A percentile compares a stretch with the other conserved stretches of the same genome.
phyloP scores from a whole-genome alignment of 2,329 filamentous ascomycete genomes.

The Pestalotiopsis sp. region DNA sequence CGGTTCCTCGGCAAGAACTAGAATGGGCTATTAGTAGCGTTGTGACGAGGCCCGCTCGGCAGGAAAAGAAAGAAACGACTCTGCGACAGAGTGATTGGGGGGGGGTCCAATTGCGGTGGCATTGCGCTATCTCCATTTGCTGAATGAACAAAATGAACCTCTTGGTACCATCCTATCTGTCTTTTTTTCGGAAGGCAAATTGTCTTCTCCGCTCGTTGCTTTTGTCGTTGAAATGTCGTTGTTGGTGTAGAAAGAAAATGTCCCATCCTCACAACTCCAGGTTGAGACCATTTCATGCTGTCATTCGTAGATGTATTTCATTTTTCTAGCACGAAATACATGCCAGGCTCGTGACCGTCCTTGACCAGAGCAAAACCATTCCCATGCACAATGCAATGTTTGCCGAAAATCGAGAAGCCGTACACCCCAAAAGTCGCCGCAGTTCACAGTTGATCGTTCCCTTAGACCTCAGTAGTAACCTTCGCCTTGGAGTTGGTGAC shows the following conservation, averaged over 20 bases:
- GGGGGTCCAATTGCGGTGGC: neutral
- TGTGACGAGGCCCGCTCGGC: neutral
- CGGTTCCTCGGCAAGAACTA: neutral
- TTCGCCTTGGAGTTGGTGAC: constrained; percentile 99
- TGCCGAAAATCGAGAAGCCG: constrained; percentile 35
- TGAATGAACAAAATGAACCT: neutral
- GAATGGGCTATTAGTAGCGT: neutral
- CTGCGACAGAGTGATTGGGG: neutral
- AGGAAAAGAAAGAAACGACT: neutral
- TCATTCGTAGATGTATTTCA: constrained; percentile 33
- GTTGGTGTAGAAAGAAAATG: neutral
- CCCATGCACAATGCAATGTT: constrained; percentile 32
- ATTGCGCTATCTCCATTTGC: neutral
- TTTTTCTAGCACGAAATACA: constrained; percentile 33
- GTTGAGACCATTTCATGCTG: constrained; percentile 22
- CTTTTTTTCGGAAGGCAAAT: neutral
- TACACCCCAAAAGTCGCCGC: constrained; percentile 28
- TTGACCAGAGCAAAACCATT: constrained; percentile 35
- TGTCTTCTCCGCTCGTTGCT: neutral
- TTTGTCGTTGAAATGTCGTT: neutral
- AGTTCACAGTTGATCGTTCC: constrained; percentile 17
- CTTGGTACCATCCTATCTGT: neutral
- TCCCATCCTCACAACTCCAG: neutral
- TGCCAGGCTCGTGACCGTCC: constrained; percentile 34
- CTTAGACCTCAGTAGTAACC: constrained; percentile 90